Evolutionary conservation across 1,139 yeast species (phyloP).

Genomic region (Candida pseudoviswanathii): DNA sequence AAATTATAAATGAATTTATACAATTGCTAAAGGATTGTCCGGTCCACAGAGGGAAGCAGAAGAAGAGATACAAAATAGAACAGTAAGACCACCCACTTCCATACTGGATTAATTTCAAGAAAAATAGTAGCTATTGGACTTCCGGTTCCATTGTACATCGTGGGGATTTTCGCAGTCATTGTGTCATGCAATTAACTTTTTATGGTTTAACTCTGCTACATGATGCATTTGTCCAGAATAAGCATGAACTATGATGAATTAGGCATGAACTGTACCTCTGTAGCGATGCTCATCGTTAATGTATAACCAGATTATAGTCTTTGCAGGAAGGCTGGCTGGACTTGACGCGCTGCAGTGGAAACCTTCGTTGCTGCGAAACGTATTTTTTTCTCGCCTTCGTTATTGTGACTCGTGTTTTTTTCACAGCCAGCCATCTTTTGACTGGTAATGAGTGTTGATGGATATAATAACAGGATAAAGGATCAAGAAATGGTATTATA

Average conservation of each 20-base stretch:
- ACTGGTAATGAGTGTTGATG: background rate
- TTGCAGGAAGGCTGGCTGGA: slow-evolving; percentile 3
- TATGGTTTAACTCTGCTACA: background rate
- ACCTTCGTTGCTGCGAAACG: background rate
- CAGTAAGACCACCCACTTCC: no score
- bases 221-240: background rate
- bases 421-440: background rate
- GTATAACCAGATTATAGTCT: slow-evolving; percentile 1
- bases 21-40: background rate
- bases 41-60: background rate
- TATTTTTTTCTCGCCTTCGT: background rate
- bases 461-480: background rate
- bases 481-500: background rate
- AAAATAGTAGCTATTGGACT: no score
- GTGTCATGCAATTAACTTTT: background rate
- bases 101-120: no score
- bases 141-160: no score
- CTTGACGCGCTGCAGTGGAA: background rate
- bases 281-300: slow-evolving; percentile 3
- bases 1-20: slow-evolving; percentile 1
- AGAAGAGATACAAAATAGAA: no score
- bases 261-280: background rate
- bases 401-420: background rate
- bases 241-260: background rate
- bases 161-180: background rate